phyloP scores from a whole-genome alignment of 768 basidiomycete genomes.

The Termitomyces sp. region DNA sequence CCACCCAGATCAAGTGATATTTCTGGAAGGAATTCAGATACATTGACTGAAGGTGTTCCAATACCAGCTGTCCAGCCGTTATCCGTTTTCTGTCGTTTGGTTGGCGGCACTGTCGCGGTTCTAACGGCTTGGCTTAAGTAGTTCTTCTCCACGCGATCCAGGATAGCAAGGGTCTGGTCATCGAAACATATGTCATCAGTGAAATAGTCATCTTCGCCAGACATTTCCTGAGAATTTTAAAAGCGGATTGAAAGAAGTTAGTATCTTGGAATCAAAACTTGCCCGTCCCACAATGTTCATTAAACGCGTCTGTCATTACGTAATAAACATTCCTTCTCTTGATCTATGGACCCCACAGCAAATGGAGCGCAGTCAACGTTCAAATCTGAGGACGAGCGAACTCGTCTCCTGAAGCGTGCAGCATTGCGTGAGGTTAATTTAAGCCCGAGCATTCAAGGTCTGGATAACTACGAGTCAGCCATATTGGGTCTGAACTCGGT shows the following conservation, averaged over 20 bases:
- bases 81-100: constrained; percentile 53
- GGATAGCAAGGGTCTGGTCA: constrained; percentile 50
- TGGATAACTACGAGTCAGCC: not conserved
- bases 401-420: constrained; percentile 49
- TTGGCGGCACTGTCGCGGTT: constrained; percentile 21
- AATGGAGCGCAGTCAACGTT: constrained; percentile 18
- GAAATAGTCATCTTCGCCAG: constrained; percentile 61
- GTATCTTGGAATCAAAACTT: not conserved
- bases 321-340: constrained; percentile 5
- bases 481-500: not conserved
- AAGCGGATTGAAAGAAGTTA: not conserved
- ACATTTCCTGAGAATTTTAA: constrained; percentile 31
- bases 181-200: constrained; percentile 62
- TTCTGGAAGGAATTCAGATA: constrained; percentile 54
- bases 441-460: constrained; percentile 43
- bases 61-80: constrained; percentile 35
- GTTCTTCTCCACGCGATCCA: constrained; percentile 54
- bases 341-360: constrained; percentile 22
- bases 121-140: constrained; percentile 24
- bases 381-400: constrained; percentile 37
- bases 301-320: constrained; percentile 5
- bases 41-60: constrained; percentile 24
- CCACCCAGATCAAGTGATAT: constrained; percentile 57
- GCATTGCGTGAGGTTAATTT: constrained; percentile 55
- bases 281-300: not conserved